Evolutionary conservation across 805 yeast genomes (phyloP).

Genomic region (Starmerella powellii): DNA sequence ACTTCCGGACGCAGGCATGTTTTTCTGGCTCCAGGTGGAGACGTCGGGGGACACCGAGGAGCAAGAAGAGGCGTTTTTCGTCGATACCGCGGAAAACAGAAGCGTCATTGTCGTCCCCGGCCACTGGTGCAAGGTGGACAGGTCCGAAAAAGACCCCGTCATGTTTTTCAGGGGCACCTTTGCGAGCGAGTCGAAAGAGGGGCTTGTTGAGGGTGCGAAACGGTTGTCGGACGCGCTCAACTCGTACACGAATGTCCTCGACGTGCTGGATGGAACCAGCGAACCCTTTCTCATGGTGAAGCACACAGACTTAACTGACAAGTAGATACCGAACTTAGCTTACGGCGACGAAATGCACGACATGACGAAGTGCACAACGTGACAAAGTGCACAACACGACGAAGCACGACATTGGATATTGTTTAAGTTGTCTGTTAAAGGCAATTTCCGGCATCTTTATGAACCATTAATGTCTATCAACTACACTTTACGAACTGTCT

Average conservation of each 20-base stretch:
- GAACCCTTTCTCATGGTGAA: too few species aligned
- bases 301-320: too few species aligned
- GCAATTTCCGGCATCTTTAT: too few species aligned
- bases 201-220: constrained; percentile 9
- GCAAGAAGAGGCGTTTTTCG: constrained; percentile 28
- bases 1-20: constrained; percentile 43
- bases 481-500: too few species aligned
- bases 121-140: constrained; percentile 30
- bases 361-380: too few species aligned
- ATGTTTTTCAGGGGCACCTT: constrained; percentile 34
- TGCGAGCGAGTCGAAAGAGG: constrained; percentile 24
- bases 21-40: constrained; percentile 38
- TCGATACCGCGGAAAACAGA: constrained; percentile 23
- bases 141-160: constrained; percentile 14
- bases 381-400: too few species aligned
- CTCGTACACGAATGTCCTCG: background rate
- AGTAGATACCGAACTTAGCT: too few species aligned
- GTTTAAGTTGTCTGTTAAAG: too few species aligned
- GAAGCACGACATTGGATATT: too few species aligned
- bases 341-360: too few species aligned
- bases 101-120: constrained; percentile 33
- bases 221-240: constrained; percentile 9
- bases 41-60: constrained; percentile 19
- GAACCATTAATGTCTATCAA: too few species aligned
- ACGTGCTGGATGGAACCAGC: too few species aligned